Conservation (phyloP, 768 basidiomycete species). For the Suillus sp. region DNA sequence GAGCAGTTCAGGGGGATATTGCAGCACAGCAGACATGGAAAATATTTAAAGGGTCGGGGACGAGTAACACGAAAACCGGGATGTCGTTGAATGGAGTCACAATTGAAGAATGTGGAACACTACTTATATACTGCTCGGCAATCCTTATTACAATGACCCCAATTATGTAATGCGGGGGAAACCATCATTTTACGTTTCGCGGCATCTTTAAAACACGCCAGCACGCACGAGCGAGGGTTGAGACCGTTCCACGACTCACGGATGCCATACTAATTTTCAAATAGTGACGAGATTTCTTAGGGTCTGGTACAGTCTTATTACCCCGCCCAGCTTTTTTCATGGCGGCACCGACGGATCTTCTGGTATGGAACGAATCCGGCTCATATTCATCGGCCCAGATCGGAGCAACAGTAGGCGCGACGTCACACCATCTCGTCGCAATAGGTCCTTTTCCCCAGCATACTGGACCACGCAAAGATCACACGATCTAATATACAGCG, state of each 20-base stretch:
- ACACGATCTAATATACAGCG: background rate
- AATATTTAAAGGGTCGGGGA: slow-evolving; percentile 15
- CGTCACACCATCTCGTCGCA: slow-evolving; percentile 3
- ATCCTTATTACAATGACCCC: background rate
- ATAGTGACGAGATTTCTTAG: background rate
- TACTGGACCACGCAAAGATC: background rate
- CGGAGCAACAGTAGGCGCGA: background rate
- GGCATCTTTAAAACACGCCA: background rate
- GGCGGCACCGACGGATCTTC: background rate
- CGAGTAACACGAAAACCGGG: slow-evolving; percentile 16
- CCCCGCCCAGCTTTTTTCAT: background rate
- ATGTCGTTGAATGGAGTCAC: slow-evolving; percentile 7
- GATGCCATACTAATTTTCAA: background rate
- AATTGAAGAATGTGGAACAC: background rate
- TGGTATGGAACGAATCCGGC: background rate
- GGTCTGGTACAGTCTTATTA: background rate
- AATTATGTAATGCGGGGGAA: slow-evolving; percentile 11
- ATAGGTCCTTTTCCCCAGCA: background rate
- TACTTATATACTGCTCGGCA: slow-evolving; percentile 2
- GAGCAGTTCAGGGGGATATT: slow-evolving; percentile 74
- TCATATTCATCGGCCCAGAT: background rate
- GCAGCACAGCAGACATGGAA: slow-evolving; percentile 33
- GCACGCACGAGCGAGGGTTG: background rate
- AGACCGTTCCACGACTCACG: background rate
- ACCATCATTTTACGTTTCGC: background rate